Percentiles rank a stretch among this genome's conserved stretches.
These are phyloP conservation scores for Melastoma candidum DNA, from an alignment of 441 rosid species.

Conservation along the genomic window DNA sequence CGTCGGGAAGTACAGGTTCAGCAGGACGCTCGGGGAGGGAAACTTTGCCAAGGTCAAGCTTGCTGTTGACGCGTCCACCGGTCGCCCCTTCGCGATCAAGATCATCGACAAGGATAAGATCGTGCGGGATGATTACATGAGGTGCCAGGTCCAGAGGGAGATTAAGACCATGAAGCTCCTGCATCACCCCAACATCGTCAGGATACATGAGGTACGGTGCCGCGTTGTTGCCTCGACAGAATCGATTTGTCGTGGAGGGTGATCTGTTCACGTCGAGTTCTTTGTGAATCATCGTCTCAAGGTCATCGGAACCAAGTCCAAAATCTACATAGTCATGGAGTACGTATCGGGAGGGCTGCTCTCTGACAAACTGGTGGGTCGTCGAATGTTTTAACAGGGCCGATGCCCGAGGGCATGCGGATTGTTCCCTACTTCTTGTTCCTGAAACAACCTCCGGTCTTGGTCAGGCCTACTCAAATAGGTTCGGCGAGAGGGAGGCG, in stretches of 20 bases:
- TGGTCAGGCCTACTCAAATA: slow-evolving; percentile 37
- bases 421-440: slow-evolving; percentile 1
- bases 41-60: slow-evolving; percentile 90
- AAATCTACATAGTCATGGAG: slow-evolving; percentile 84
- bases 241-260: too few relatives aligned
- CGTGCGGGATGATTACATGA: slow-evolving; percentile 32
- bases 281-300: slow-evolving; percentile 12
- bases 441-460: background rate
- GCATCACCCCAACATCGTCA: slow-evolving; percentile 75
- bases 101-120: slow-evolving; percentile 72
- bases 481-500: slow-evolving; percentile 55
- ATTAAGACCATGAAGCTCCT: slow-evolving; percentile 82
- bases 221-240: background rate
- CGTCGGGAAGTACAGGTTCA: slow-evolving; percentile 63
- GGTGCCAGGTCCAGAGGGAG: slow-evolving; percentile 60
- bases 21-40: slow-evolving; percentile 83
- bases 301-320: slow-evolving; percentile 82
- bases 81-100: slow-evolving; percentile 60
- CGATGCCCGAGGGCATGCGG: background rate
- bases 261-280: background rate
- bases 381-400: background rate
- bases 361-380: slow-evolving; percentile 67
- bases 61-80: slow-evolving; percentile 49
- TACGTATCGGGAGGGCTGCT: slow-evolving; percentile 79
- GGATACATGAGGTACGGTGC: slow-evolving; percentile 62